Conservation (phyloP, 2,329 filamentous ascomycete genomes). For the Xylaria sp. region DNA sequence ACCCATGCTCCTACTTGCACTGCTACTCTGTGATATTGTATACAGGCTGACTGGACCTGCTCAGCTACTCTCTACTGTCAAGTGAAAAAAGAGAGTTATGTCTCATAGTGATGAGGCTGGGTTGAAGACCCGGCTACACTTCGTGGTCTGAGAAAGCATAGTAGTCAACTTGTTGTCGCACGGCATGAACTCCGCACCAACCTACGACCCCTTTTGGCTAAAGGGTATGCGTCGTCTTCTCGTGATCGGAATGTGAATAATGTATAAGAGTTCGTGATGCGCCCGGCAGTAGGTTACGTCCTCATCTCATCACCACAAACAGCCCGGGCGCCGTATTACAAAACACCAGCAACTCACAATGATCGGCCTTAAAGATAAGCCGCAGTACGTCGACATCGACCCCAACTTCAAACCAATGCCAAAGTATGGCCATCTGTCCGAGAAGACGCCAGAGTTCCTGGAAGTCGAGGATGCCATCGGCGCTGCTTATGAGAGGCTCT, state of each 20-base stretch:
- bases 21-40: not conserved
- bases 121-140: not conserved
- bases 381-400: slow-evolving; percentile 42
- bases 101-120: not conserved
- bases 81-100: slow-evolving; percentile 1
- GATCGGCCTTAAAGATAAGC: slow-evolving; percentile 38
- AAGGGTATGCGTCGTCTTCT: not conserved
- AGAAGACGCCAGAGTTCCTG: slow-evolving; percentile 50
- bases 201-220: not conserved
- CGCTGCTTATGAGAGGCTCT: slow-evolving; percentile 45
- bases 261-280: slow-evolving; percentile 22
- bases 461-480: slow-evolving; percentile 45
- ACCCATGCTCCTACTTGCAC: not conserved
- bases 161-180: not conserved
- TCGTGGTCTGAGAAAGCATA: not conserved
- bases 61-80: not conserved
- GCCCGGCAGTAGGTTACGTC: not conserved
- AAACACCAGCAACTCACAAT: slow-evolving; percentile 23
- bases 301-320: not conserved
- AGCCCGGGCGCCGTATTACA: not conserved
- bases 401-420: slow-evolving; percentile 50
- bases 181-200: not conserved
- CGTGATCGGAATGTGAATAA: not conserved
- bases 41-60: not conserved
- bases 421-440: slow-evolving; percentile 51